A percentile compares a stretch with the other conserved stretches of the same genome.
These are phyloP conservation scores for Kluyveromyces nonfermentans DNA, from an alignment of 805 yeast species.

Conservation along the genomic window DNA sequence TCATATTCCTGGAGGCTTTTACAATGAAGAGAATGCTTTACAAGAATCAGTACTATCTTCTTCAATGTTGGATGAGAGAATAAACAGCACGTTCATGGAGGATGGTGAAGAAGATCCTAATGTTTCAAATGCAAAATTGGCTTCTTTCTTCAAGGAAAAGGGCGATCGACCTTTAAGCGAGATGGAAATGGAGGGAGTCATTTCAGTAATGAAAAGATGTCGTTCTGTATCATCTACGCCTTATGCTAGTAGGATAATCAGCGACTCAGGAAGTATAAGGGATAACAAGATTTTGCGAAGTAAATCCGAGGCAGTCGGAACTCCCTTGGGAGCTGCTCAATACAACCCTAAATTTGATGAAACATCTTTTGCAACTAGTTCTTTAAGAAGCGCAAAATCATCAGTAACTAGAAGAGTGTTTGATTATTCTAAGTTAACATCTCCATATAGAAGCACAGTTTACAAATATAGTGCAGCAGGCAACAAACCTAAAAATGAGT, in stretches of 20 bases:
- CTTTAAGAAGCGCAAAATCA: conserved; percentile 14
- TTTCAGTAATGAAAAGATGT: conserved; percentile 41
- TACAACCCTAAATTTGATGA: conserved; percentile 30
- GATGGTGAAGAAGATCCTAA: conserved; percentile 10
- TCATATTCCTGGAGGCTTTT: conserved; percentile 23
- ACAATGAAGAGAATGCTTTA: conserved; percentile 9
- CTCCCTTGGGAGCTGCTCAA: conserved; percentile 25
- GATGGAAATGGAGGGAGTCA: conserved; percentile 74
- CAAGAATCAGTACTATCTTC: conserved; percentile 1
- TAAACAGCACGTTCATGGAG: conserved; percentile 1
- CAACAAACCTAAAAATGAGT: conserved; percentile 3
- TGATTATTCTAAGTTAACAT: conserved; percentile 31
- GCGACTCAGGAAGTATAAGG: conserved; percentile 4
- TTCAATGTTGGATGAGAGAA: neutral
- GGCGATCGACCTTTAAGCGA: conserved; percentile 69
- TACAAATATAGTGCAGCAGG: conserved; percentile 21
- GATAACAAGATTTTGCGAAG: conserved; percentile 6
- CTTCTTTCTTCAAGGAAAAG: conserved; percentile 60
- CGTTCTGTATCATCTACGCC: conserved; percentile 6
- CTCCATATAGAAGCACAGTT: conserved; percentile 32
- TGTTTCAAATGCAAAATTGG: conserved; percentile 51
- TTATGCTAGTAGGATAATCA: neutral
- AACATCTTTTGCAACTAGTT: conserved; percentile 11
- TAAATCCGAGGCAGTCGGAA: conserved; percentile 2
- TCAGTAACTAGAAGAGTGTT: conserved; percentile 25